Conservation (phyloP, 164 flowering plant species). For the Vitis cinerea region DNA sequence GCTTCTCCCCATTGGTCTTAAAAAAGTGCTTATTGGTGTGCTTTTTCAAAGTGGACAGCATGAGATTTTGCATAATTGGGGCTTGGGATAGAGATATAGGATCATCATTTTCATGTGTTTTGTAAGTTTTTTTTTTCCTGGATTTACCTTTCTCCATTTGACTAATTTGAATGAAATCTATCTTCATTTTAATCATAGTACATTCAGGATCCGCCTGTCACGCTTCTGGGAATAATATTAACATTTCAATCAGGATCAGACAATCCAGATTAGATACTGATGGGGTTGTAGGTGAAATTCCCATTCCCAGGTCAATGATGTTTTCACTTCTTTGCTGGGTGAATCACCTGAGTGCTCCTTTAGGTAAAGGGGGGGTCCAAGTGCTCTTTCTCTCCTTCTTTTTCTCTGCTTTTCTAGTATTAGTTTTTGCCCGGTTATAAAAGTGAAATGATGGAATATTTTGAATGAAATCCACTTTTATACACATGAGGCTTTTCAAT, state of each 20-base stretch:
- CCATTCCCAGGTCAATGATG: not conserved
- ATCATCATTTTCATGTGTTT: slow-evolving; percentile 13
- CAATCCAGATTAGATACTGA: no score
- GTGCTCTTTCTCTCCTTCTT: not conserved
- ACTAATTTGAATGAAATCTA: not conserved
- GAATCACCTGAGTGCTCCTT: slow-evolving; percentile 1
- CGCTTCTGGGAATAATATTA: no score
- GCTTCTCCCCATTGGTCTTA: slow-evolving; percentile 10
- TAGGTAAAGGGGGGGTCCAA: not conserved
- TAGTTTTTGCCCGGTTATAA: not conserved
- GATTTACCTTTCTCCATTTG: slow-evolving; percentile 5
- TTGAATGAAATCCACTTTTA: not conserved
- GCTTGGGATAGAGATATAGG: not conserved
- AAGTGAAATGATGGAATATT: not conserved
- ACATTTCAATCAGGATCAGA: no score
- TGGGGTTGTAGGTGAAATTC: not conserved
- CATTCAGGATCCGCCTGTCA: no score
- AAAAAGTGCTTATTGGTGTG: not conserved
- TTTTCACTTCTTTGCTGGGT: not conserved
- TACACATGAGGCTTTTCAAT: not conserved
- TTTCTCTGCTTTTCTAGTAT: not conserved
- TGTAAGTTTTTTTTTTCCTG: slow-evolving; percentile 5
- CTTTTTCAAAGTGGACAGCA: slow-evolving; percentile 23
- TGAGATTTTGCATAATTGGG: slow-evolving; percentile 28
- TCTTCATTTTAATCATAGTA: no score